These are phyloP conservation scores for Cladophialophora carrionii DNA, from an alignment of 2,329 filamentous ascomycete species.

Conservation along the genomic window DNA sequence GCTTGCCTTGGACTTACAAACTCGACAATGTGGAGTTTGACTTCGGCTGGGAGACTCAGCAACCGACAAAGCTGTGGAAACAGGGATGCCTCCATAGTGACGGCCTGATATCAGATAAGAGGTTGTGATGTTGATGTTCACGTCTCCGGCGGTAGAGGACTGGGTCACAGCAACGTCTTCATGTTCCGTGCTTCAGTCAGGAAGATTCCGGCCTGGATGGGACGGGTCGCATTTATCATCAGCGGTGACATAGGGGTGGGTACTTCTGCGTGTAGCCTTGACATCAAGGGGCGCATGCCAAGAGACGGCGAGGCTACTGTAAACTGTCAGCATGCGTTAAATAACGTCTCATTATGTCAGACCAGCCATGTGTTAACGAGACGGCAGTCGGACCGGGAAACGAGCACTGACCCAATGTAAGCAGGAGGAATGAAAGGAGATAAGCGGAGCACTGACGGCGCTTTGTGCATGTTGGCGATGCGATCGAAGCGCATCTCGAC, in stretches of 20 bases:
- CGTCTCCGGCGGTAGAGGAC: neutral
- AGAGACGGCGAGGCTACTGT: neutral
- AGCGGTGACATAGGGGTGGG: slow-evolving; percentile 6
- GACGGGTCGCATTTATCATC: neutral
- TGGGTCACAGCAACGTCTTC: neutral
- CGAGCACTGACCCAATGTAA: neutral
- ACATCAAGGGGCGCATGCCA: slow-evolving; percentile 8
- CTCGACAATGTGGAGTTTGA: slow-evolving; percentile 36
- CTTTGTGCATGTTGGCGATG: neutral
- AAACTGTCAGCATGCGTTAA: slow-evolving; percentile 11
- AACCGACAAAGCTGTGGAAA: slow-evolving; percentile 33
- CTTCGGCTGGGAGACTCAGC: slow-evolving; percentile 34
- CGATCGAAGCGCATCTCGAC: neutral
- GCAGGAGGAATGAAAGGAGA: neutral
- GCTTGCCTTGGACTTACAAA: slow-evolving; percentile 32
- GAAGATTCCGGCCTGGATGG: neutral
- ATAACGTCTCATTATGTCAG: slow-evolving; percentile 8
- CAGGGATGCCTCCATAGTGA: slow-evolving; percentile 23
- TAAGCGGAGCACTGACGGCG: neutral
- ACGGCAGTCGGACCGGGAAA: neutral
- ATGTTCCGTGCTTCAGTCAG: neutral
- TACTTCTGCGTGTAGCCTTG: neutral
- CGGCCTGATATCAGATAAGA: neutral
- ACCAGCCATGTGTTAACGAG: neutral
- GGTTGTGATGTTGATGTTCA: neutral